Evolutionary conservation across 495 filamentous ascomycete genomes (phyloP), one percentile per base, ranked within the genome.

Genomic region (Penicillium paradoxum): DNA sequence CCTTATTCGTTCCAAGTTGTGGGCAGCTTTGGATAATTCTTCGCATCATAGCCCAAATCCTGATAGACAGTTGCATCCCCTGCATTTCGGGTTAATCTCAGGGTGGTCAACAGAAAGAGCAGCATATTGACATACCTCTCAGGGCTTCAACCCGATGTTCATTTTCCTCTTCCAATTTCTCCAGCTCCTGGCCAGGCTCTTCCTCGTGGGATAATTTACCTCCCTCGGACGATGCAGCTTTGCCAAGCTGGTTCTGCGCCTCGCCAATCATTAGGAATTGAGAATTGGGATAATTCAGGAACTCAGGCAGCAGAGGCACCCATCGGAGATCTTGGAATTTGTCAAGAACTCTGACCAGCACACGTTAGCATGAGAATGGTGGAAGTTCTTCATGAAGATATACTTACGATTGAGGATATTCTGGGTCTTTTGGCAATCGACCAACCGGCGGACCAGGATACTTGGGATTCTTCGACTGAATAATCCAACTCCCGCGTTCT

Each of bases 231-330:
- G 79, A 80, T 6, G 67, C 65, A 1, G 87, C 87, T 58, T 85
- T 88, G 8, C 76, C 74, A 27, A 88, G 62, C 1, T 68, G 63
- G 6, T 80, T 80, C 2, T 81, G 74, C 1, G 79, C 80, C 59
- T 90, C 85, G 18, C 92, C 91, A 54, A 96, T 83, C 54, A 96
- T 76, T 15, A 96, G 71, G 46, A 96, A 81, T 63, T 96, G 90
- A 0, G 89, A 80, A 58, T 90, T 88, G 19, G 78, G 77, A 62
- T 87, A 90, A 53, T 95, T 80, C 40, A 96, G 74, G 61, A 91
- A 82, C 48, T 91, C 82, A 0, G 90, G 89, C 49, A 82, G 70
- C 7, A 89, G 72, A 1, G 87, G 81, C 33, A 83, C 74, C 92
- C 90, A 96, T 39, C 85, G 80, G 4, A 83, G 78, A 4, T 81